These are phyloP conservation scores for Penicillium steckii DNA, from an alignment of 495 filamentous ascomycete genomes.

Conservation along the genomic window DNA sequence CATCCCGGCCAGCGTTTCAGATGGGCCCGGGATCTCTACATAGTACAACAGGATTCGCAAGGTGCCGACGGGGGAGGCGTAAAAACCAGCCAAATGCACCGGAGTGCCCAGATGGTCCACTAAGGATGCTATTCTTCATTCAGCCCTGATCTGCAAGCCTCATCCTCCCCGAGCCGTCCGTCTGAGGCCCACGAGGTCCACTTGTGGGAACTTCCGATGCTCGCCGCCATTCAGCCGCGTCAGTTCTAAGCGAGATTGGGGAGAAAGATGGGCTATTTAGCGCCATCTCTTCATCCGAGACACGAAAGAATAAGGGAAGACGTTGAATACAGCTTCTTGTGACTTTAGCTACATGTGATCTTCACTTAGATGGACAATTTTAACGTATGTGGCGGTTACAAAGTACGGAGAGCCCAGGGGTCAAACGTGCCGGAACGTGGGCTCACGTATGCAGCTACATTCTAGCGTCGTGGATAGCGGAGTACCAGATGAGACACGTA, in stretches of 20 bases:
- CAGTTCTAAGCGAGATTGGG: conserved; percentile 1
- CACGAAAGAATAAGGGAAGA: too few species aligned
- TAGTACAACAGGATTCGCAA: neutral
- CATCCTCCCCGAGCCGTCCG: neutral
- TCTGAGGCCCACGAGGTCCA: neutral
- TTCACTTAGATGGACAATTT: neutral
- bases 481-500: neutral
- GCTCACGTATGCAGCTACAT: neutral
- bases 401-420: neutral
- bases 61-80: neutral
- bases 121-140: neutral
- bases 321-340: too few species aligned
- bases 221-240: neutral
- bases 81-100: neutral
- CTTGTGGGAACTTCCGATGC: neutral
- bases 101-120: neutral
- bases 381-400: neutral
- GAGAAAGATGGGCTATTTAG: too few species aligned
- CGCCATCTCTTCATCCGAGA: too few species aligned
- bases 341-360: too few species aligned
- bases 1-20: neutral
- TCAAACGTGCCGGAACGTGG: neutral
- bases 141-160: neutral
- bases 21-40: neutral
- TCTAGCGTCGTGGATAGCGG: neutral